Base-by-base conservation (phyloP, 2,329 filamentous ascomycete genomes). In the Daldinia sp. region DNA sequence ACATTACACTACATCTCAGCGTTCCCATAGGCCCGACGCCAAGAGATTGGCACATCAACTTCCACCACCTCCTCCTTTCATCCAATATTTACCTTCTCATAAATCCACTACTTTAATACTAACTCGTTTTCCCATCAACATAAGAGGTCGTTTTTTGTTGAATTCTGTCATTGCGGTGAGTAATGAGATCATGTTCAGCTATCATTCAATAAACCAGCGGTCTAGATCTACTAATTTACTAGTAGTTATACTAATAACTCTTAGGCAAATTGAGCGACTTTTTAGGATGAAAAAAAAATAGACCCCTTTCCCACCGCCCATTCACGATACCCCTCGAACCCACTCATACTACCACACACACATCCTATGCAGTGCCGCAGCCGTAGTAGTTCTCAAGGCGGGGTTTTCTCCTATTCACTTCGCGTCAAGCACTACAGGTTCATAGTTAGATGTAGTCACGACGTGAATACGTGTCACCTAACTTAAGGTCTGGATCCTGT, bases 31-130 rank as follows among this genome's bases (percentile, higher is more conserved):
- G 39, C 39, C 45, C 45, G 27, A 48, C 45, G 45, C 45, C 45
- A 48, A 48, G 45, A 48, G 45, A 48, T 48, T 48, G 45, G 45
- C 45, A 30, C 45, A 48, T 48, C 1, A 32, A 48, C 39, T 45
- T 27, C 35, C 39, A 43, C 5, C 21, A 45, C 13, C 21, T 25
- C 39, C 39, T 45, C 39, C 32, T 23, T 45, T 23, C 39, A 45
- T 45, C 39, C 39, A 21, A 27, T 25, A 25, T 45, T n/a, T n/a
- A n/a, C n/a, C 39, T 45, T 45, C n/a, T n/a, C n/a, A n/a, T 23
- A 25, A 15, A 25, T 45, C 21, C 21, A 45, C 21, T 23, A 8
- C 21, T 45, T 3, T n/a, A n/a, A n/a, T n/a, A 23, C 9, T 41
- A 45, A 6, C 15, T 3, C 7, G 13, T 45, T 23, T 45, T 45